Percentiles rank a stretch among this genome's conserved stretches.
Evolutionary conservation across 306 rosid genomes (phyloP).

Genomic region (Sphenostylis stenocarpa): DNA sequence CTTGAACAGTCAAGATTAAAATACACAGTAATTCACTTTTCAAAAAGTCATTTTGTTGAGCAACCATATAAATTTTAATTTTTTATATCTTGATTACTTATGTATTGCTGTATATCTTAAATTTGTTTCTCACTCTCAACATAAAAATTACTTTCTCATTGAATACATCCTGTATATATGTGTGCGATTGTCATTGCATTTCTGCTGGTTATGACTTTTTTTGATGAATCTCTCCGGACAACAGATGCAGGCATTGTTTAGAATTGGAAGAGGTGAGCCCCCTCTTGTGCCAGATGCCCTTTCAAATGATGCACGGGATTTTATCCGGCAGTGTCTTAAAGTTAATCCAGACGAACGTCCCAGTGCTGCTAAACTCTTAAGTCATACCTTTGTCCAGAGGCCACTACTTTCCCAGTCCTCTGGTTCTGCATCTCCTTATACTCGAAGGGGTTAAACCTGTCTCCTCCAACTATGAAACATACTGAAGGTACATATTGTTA

Average conservation of each 20-base stretch:
- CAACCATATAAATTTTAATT: background rate
- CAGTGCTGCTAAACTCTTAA: constrained; percentile 63
- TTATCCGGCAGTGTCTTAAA: constrained; percentile 69
- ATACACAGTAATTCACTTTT: background rate
- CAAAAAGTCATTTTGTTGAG: background rate
- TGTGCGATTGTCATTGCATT: background rate
- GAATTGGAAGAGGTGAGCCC: constrained; percentile 79
- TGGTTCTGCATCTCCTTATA: constrained; percentile 71
- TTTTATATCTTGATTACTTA: background rate
- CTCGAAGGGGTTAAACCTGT: constrained; percentile 42
- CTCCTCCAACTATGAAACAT: constrained; percentile 23
- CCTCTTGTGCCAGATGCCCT: constrained; percentile 75
- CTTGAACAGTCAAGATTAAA: background rate
- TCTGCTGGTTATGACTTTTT: constrained; percentile 25
- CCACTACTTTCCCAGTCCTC: constrained; percentile 47
- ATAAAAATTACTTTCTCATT: background rate
- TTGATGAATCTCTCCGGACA: constrained; percentile 32
- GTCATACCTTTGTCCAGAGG: constrained; percentile 70
- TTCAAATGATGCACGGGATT: constrained; percentile 70
- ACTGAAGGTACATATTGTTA: constrained; percentile 48
- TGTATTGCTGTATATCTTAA: background rate
- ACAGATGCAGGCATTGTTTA: constrained; percentile 82
- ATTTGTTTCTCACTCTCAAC: background rate
- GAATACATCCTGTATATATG: background rate
- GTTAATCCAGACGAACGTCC: constrained; percentile 69